These are phyloP conservation scores for Penicillium rolfsii DNA, from an alignment of 2,329 filamentous ascomycete genomes.

Conservation along the genomic window DNA sequence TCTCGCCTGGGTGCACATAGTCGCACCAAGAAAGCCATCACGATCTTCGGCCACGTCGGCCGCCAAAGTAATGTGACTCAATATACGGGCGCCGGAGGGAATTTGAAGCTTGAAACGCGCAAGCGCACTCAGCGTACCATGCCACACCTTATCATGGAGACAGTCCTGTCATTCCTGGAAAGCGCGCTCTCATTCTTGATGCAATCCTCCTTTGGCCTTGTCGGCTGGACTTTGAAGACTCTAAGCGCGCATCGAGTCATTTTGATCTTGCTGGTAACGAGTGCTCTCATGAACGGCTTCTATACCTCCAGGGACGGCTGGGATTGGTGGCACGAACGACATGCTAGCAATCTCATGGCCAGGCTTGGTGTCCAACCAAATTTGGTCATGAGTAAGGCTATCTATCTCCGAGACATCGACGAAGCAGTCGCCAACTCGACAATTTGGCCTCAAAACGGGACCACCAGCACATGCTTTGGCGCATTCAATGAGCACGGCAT, in stretches of 20 bases:
- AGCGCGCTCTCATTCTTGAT: slow-evolving; percentile 75
- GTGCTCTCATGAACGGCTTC: slow-evolving; percentile 72
- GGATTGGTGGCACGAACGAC: slow-evolving; percentile 84
- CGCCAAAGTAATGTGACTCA: slow-evolving; percentile 47
- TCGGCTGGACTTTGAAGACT: slow-evolving; percentile 69
- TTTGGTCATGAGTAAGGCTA: slow-evolving; percentile 76
- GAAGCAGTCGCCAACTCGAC: slow-evolving; percentile 56
- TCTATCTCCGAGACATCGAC: slow-evolving; percentile 82
- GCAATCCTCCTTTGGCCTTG: slow-evolving; percentile 71
- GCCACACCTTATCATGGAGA: slow-evolving; percentile 72
- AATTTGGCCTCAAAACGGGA: slow-evolving; percentile 32
- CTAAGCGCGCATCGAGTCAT: slow-evolving; percentile 75
- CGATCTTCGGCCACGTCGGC: slow-evolving; percentile 54
- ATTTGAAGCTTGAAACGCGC: slow-evolving; percentile 47
- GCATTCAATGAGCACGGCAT: slow-evolving; percentile 50
- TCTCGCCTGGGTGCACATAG: slow-evolving; percentile 51
- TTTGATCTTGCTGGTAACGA: slow-evolving; percentile 68
- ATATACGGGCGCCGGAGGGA: slow-evolving; percentile 40
- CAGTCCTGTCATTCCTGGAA: slow-evolving; percentile 70
- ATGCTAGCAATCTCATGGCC: slow-evolving; percentile 78
- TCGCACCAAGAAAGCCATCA: slow-evolving; percentile 53
- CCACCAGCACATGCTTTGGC: slow-evolving; percentile 46
- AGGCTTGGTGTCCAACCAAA: slow-evolving; percentile 79
- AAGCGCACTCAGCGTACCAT: slow-evolving; percentile 65
- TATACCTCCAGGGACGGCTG: slow-evolving; percentile 73